These are phyloP conservation scores for Cryptosporidium sp. DNA, from an alignment of 169 alveolate species.

Conservation along the genomic window DNA sequence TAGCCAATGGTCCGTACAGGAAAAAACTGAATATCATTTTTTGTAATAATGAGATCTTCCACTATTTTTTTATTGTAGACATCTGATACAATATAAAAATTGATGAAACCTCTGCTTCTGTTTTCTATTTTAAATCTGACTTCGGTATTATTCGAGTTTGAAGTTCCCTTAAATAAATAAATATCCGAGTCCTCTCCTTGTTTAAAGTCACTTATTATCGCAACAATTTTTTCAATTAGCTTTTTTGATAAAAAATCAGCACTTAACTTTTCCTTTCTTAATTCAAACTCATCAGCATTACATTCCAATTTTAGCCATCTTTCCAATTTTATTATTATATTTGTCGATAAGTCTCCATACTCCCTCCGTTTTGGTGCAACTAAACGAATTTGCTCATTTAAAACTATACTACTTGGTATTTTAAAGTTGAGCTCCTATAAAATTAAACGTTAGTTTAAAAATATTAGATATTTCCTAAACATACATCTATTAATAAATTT, in stretches of 20 bases:
- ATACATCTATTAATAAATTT: conserved; percentile 7
- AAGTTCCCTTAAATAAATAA: neutral
- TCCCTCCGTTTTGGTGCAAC: conserved; percentile 2
- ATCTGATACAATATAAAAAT: conserved; percentile 20
- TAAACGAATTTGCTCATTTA: conserved; percentile 9
- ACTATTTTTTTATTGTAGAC: neutral
- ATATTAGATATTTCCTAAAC: neutral
- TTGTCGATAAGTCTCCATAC: conserved; percentile 38
- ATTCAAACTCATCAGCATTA: neutral
- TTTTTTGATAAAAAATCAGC: conserved; percentile 15
- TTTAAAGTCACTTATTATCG: neutral
- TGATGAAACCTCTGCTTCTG: conserved; percentile 42
- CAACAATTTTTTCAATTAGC: neutral
- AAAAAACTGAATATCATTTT: neutral
- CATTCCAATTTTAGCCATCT: conserved; percentile 24
- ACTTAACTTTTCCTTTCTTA: neutral
- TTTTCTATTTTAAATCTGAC: conserved; percentile 24
- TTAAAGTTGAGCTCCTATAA: conserved; percentile 24
- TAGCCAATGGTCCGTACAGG: conserved; percentile 77
- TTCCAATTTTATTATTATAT: conserved; percentile 36
- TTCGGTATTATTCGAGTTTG: neutral
- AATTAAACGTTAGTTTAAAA: neutral
- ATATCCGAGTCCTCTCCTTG: neutral
- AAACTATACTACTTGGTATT: neutral
- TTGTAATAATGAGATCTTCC: conserved; percentile 3